A percentile compares a stretch with the other conserved stretches of the same genome.
Conservation (phyloP, 768 basidiomycete genomes). For the Pholiota microspora region DNA sequence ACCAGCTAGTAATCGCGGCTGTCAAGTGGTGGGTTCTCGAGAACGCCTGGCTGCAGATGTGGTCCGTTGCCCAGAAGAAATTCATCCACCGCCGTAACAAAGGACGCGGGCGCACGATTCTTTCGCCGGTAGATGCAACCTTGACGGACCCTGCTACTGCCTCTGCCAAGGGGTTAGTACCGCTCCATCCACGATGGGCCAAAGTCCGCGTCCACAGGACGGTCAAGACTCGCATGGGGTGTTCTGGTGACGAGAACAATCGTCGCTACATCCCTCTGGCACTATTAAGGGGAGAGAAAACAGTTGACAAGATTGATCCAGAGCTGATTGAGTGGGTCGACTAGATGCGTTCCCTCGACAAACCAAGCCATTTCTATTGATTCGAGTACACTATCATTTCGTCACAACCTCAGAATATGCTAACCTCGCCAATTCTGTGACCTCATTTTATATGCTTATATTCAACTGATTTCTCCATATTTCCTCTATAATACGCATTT, state of each 20-base stretch:
- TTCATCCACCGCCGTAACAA: constrained; percentile 2
- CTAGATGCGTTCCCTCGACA: background rate
- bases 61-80: background rate
- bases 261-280: constrained; percentile 5
- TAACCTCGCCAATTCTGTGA: no score
- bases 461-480: no score
- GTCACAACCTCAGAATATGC: no score
- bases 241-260: background rate
- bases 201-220: constrained; percentile 13
- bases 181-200: constrained; percentile 6
- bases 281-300: constrained; percentile 3
- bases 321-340: constrained; percentile 11
- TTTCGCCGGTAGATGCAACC: background rate
- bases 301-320: constrained; percentile 8
- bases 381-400: no score
- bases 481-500: no score
- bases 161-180: background rate
- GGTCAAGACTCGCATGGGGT: constrained; percentile 12
- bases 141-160: constrained; percentile 2
- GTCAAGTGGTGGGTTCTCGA: constrained; percentile 12
- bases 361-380: background rate
- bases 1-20: constrained; percentile 10
- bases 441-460: no score
- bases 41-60: constrained; percentile 6
- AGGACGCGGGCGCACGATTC: constrained; percentile 9